Percentiles rank a stretch among this genome's conserved stretches.
These are phyloP conservation scores for Cokeromyces recurvatus DNA, from an alignment of 371 early-diverging fungal species.

Conservation along the genomic window DNA sequence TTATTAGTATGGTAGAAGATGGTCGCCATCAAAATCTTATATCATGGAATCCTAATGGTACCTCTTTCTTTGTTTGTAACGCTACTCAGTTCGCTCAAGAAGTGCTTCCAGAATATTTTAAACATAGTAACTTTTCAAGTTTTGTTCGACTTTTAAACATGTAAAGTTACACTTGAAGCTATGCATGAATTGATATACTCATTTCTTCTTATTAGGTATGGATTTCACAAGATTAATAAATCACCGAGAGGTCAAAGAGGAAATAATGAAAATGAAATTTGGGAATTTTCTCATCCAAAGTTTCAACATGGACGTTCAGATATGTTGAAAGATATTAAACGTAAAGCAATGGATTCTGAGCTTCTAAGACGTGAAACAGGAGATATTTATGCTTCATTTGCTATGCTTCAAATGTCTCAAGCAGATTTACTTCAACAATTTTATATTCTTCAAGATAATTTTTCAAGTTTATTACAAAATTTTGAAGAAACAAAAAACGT, in stretches of 20 bases:
- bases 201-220: conserved; percentile 31
- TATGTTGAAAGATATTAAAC: conserved; percentile 36
- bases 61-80: conserved; percentile 86
- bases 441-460: conserved; percentile 56
- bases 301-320: conserved; percentile 44
- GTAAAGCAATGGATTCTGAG: conserved; percentile 70
- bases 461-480: conserved; percentile 58
- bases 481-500: conserved; percentile 57
- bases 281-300: conserved; percentile 48
- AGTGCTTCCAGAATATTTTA: conserved; percentile 73
- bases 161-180: conserved; percentile 7
- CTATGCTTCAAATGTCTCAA: conserved; percentile 63
- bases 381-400: conserved; percentile 62
- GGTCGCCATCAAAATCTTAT: conserved; percentile 66
- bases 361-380: conserved; percentile 62
- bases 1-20: conserved; percentile 71
- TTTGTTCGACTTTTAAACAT: conserved; percentile 67
- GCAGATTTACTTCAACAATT: conserved; percentile 62
- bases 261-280: conserved; percentile 57
- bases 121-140: conserved; percentile 49
- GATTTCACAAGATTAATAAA: conserved; percentile 57
- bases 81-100: conserved; percentile 78
- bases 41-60: conserved; percentile 76
- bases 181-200: too few relatives aligned
- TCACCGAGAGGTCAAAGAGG: conserved; percentile 62